Evolutionary conservation across 306 rosid genomes (phyloP), one percentile per base, ranked within the genome.

Genomic region (Cyamopsis tetragonoloba): DNA sequence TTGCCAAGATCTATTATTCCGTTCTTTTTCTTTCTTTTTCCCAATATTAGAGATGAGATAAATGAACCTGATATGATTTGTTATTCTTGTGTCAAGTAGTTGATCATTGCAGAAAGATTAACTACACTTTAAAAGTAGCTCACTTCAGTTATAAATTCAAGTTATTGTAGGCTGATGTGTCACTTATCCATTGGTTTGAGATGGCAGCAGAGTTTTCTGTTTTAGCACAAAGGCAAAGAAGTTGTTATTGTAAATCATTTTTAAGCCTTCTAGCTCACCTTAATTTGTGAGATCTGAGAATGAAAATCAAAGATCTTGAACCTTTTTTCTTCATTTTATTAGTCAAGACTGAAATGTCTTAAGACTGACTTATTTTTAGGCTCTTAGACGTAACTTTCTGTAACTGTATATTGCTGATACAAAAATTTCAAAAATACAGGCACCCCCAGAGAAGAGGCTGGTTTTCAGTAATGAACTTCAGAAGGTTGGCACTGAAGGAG

Each of bases 401-500:
- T 31, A n/a, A 57, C 30, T 4, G 19, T 35, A 35, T 7, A 34
- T 19, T 34, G 46, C 19, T 58, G 30, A 42, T 58, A 19, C 10
- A 20, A 44, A 10, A 59, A 35, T 35, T 37, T 32, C 66, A 19
- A 11, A 5, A 20, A 34, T 8, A 47, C 55, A 84, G 92, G 92
- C 92, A 31, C 75, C 89, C 0, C 69, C 82, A 26, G 92, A 87
- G 53, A 84, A 87, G 79, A 71, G 92, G 74, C 46, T 60, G 26
- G 82, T 82, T 20, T 87, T 87, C 60, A 58, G 70, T 4, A 10
- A 10, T 7, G 89, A 84, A 68, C 89, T 87, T 35, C 85, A 77
- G 20, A 79, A 67, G 62, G 92, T 87, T 68, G 87, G 92, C 17
- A 69, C 56, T 0, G 92, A 74, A 62, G 85, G 92, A 72, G 88